Evolutionary conservation across 495 filamentous ascomycete species (phyloP).

Genomic region (Hyphodiscus hymeniophilus): DNA sequence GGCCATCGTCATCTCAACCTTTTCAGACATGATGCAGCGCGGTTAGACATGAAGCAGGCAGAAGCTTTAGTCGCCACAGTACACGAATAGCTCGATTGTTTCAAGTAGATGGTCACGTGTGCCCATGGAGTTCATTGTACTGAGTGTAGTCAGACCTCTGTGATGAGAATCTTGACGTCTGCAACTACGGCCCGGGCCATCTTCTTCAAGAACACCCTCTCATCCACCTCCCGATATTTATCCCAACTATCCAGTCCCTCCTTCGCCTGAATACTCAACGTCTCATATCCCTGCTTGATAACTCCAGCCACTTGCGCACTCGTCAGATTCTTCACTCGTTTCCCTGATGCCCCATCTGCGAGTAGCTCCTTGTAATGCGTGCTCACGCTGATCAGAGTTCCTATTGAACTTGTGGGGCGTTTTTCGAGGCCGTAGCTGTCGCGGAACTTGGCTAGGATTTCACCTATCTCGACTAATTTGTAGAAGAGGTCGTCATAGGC

Average conservation of each 20-base stretch:
- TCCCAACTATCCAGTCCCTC: conserved; percentile 79
- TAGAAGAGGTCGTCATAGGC: conserved; percentile 97
- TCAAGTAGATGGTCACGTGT: background rate
- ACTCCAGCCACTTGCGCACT: conserved; percentile 80
- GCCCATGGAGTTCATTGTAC: background rate
- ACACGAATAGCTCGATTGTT: background rate
- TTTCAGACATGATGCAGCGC: conserved; percentile 10
- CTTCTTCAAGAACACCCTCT: conserved; percentile 72
- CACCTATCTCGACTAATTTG: conserved; percentile 89
- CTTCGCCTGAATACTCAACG: conserved; percentile 74
- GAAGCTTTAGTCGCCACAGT: conserved; percentile 1
- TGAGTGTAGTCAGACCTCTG: conserved; percentile 16
- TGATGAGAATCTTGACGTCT: conserved; percentile 45
- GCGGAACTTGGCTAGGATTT: conserved; percentile 75
- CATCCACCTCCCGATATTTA: conserved; percentile 68
- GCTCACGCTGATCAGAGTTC: conserved; percentile 75
- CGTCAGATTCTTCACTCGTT: conserved; percentile 52
- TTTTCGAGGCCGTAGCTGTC: conserved; percentile 56
- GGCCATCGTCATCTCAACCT: background rate
- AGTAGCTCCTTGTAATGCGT: conserved; percentile 81
- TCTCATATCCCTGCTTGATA: conserved; percentile 95
- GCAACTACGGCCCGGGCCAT: conserved; percentile 69
- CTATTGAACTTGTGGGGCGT: conserved; percentile 58
- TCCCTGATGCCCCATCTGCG: conserved; percentile 47
- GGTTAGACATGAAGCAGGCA: background rate